Conservation (phyloP, 2,329 filamentous ascomycete genomes). For the Coniella lustricola region DNA sequence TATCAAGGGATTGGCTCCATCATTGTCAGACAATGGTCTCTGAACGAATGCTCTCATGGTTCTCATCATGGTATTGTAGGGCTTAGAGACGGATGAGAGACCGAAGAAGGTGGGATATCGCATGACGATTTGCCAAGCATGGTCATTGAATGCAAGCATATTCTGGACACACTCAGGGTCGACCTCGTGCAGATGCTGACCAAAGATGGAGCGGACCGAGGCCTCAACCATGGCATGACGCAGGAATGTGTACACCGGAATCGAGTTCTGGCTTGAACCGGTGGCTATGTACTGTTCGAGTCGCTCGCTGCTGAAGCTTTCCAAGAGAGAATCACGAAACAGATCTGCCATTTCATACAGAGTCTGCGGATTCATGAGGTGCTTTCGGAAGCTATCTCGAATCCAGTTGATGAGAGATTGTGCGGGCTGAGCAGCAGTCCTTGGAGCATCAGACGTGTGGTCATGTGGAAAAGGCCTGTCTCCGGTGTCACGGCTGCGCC, state of each 20-base stretch:
- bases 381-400: neutral
- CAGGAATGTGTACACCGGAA: neutral
- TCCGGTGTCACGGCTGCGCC: neutral
- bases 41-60: neutral
- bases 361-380: neutral
- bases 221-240: neutral
- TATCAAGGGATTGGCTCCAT: neutral
- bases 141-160: conserved; percentile 1
- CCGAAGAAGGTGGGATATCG: neutral
- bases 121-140: conserved; percentile 1
- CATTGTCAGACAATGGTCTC: neutral
- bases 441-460: neutral
- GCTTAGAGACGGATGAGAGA: neutral
- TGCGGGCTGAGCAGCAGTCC: neutral
- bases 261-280: neutral
- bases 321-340: neutral
- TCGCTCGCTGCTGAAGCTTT: neutral
- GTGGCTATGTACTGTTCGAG: neutral
- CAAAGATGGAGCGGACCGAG: neutral
- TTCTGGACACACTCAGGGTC: neutral
- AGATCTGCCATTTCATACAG: neutral
- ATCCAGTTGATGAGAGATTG: neutral
- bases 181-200: neutral
- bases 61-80: neutral
- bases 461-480: neutral